Evolutionary conservation across 768 basidiomycete species (phyloP), one percentile per base, ranked within the genome.

Genomic region (Auricularia sp.): DNA sequence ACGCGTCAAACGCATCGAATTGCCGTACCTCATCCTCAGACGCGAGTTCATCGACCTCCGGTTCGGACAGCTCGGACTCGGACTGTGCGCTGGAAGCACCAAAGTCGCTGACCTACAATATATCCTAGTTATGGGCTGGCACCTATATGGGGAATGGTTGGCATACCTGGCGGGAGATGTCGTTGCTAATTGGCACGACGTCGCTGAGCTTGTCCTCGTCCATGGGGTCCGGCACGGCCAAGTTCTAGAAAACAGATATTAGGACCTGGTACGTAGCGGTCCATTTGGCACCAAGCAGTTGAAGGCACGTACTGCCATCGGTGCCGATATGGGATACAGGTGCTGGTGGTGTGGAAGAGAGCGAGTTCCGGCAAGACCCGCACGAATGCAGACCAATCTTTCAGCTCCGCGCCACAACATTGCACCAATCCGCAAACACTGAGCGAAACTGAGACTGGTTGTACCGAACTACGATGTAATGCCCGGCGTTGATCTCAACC

Each of bases 161-260:
- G 73, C 80, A 65, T 70, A 89, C 92, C 79, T 92, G 89, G 71
- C 94, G 85, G 64, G 92, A 94, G 58, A 94, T 87, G 68, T 95
- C 92, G 73, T 93, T 92, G 73, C 88, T 90, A 24, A 71, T 71
- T 2, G 94, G 94, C 7, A 96, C 87, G 65, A 95, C 84, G 74
- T 96, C 94, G 71, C 90, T 92, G 67, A 97, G 81, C 62, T 92
- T 87, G 74, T 95, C 94, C 63, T 94, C 93, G 13, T 85, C 84
- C 70, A 77, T 78, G 8, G 56, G 56, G 13, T 63, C 61, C 6
- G 42, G 62, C 29, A 36, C 62, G 16, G 61, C 62, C 10, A 62
- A 42, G 14, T 42, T 39, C 64, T 65, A 45, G 24, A 8, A 7
- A n/a, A 42, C 39, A 42, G 4, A 42, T 3, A 5, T 42, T 42